These are phyloP conservation scores for Kwoniella bestiolae DNA, from an alignment of 768 basidiomycete species.

Conservation along the genomic window DNA sequence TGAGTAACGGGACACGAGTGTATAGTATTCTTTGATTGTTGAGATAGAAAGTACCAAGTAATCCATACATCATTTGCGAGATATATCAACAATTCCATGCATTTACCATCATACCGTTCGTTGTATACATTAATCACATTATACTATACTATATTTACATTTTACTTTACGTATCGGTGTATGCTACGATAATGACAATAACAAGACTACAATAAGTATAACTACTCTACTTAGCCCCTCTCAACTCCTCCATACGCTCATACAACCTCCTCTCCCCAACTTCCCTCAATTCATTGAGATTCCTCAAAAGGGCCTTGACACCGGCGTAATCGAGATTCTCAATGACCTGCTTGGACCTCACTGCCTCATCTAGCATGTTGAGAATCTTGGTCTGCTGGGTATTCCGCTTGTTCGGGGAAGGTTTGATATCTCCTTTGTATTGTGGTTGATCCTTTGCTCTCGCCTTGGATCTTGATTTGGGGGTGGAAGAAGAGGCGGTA, in stretches of 20 bases:
- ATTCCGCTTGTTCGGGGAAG: constrained; percentile 23
- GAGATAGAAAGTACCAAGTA: too few species aligned
- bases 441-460: not conserved
- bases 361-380: constrained; percentile 41
- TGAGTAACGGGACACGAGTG: too few species aligned
- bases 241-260: constrained; percentile 14
- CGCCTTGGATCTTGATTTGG: not conserved
- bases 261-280: constrained; percentile 34
- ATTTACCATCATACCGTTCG: not conserved
- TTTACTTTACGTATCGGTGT: not conserved
- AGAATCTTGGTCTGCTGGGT: constrained; percentile 35
- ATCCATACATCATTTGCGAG: not conserved
- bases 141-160: not conserved
- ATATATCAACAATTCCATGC: not conserved
- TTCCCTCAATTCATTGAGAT: constrained; percentile 38
- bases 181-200: not conserved
- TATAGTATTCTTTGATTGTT: too few species aligned
- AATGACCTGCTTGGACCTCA: constrained; percentile 26
- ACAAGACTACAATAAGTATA: not conserved
- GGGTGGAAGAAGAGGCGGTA: constrained; percentile 8
- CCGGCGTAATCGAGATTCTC: constrained; percentile 43
- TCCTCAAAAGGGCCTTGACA: constrained; percentile 31
- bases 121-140: not conserved
- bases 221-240: constrained; percentile 1
- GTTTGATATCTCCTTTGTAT: not conserved